Evolutionary conservation across 805 yeast genomes (phyloP).

Genomic region (Grigorovia jiainica): DNA sequence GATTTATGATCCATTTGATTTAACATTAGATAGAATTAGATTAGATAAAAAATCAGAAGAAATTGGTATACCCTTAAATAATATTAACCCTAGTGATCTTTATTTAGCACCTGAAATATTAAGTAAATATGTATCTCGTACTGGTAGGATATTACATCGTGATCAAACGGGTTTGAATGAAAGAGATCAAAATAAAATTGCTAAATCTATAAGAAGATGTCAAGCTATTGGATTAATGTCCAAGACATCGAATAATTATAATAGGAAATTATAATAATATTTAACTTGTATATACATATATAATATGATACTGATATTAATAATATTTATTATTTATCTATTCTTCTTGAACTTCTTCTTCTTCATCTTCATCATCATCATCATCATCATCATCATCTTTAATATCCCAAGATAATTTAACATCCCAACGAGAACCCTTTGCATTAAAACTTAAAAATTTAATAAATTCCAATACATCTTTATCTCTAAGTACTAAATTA

Average conservation of each 20-base stretch:
- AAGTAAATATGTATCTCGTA: constrained; percentile 52
- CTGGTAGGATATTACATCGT: constrained; percentile 72
- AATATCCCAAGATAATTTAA: constrained; percentile 71
- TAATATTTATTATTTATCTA: neutral
- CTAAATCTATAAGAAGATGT: constrained; percentile 72
- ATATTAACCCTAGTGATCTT: constrained; percentile 55
- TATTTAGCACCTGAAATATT: constrained; percentile 66
- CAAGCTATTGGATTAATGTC: constrained; percentile 74
- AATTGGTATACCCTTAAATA: constrained; percentile 7
- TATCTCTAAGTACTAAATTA: constrained; percentile 70
- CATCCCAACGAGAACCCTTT: constrained; percentile 88
- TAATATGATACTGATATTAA: neutral
- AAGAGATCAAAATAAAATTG: constrained; percentile 57
- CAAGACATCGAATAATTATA: constrained; percentile 44
- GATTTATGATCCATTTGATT: constrained; percentile 76
- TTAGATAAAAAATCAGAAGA: constrained; percentile 36
- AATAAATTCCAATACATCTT: constrained; percentile 79
- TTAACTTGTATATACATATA: constrained; percentile 1
- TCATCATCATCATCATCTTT: constrained; percentile 27
- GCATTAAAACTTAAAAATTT: constrained; percentile 87
- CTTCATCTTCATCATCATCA: constrained; percentile 12
- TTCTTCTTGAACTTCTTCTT: neutral
- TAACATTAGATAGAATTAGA: constrained; percentile 48
- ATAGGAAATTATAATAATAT: neutral
- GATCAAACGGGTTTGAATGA: constrained; percentile 58